These are phyloP conservation scores for Diddensiella transvaalensis DNA, from an alignment of 805 yeast genomes.

Conservation along the genomic window DNA sequence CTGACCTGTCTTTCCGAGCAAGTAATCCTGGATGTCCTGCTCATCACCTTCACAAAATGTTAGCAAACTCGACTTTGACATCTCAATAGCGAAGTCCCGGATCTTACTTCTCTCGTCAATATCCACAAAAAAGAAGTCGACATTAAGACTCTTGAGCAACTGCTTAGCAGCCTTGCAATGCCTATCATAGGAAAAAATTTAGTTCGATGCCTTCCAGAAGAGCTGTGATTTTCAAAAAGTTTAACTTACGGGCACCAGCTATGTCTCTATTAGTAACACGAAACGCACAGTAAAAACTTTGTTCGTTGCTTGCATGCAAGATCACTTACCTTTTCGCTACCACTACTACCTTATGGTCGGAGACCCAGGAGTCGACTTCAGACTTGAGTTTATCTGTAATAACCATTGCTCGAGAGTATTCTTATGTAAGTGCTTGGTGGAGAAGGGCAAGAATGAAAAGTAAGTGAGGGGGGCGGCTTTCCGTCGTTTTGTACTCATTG, in stretches of 20 bases:
- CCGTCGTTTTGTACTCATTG: no score
- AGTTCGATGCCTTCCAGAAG: not conserved
- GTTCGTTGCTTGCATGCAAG: not conserved
- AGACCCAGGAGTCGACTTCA: slow-evolving; percentile 21
- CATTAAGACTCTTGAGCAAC: slow-evolving; percentile 36
- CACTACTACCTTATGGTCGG: slow-evolving; percentile 33
- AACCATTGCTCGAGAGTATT: slow-evolving; percentile 1
- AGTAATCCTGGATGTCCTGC: slow-evolving; percentile 74
- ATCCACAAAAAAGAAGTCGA: slow-evolving; percentile 46
- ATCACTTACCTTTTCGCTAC: slow-evolving; percentile 60
- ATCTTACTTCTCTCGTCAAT: slow-evolving; percentile 37
- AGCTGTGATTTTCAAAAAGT: slow-evolving; percentile 4
- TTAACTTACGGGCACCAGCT: slow-evolving; percentile 57
- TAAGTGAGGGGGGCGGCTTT: no score
- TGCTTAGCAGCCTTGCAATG: slow-evolving; percentile 47
- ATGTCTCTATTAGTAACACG: not conserved
- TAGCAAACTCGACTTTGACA: slow-evolving; percentile 2
- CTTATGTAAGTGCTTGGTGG: no score
- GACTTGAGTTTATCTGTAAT: slow-evolving; percentile 11
- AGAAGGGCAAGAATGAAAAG: no score
- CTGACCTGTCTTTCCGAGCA: slow-evolving; percentile 79
- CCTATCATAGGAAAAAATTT: not conserved
- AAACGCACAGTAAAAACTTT: no score
- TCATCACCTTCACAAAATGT: slow-evolving; percentile 54
- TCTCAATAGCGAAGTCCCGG: not conserved